These are phyloP conservation scores for Diaporthe sp. DNA, from an alignment of 2,329 filamentous ascomycete genomes.

Conservation along the genomic window DNA sequence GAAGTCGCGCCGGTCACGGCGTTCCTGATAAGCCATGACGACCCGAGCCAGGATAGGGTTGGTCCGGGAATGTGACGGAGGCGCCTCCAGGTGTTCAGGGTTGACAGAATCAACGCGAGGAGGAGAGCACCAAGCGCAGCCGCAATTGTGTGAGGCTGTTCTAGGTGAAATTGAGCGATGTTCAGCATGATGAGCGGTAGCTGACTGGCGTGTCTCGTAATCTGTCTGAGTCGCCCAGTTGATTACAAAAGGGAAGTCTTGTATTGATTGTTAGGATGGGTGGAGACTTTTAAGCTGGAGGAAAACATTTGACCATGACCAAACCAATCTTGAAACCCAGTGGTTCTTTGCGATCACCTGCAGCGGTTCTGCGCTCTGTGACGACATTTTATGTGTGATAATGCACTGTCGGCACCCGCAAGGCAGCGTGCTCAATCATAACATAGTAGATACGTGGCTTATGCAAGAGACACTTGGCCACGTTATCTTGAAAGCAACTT, in stretches of 20 bases:
- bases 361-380: neutral
- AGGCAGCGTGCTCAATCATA: neutral
- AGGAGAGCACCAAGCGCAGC: neutral
- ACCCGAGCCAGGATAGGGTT: neutral
- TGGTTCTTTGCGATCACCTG: neutral
- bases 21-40: neutral
- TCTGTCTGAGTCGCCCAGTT: neutral
- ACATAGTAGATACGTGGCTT: neutral
- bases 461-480: neutral
- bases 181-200: neutral
- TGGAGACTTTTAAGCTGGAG: no score
- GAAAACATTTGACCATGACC: no score
- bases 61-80: conserved; percentile 7
- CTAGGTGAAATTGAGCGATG: neutral
- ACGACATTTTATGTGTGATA: neutral
- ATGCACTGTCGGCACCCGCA: neutral
- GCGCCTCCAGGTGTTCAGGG: neutral
- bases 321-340: no score
- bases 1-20: conserved; percentile 2
- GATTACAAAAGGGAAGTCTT: neutral
- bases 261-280: neutral
- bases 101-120: neutral
- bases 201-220: no score
- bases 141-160: neutral
- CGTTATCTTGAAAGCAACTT: no score